These are phyloP conservation scores for Wickerhamiella nectarea DNA, from an alignment of 805 yeast species.

Conservation along the genomic window DNA sequence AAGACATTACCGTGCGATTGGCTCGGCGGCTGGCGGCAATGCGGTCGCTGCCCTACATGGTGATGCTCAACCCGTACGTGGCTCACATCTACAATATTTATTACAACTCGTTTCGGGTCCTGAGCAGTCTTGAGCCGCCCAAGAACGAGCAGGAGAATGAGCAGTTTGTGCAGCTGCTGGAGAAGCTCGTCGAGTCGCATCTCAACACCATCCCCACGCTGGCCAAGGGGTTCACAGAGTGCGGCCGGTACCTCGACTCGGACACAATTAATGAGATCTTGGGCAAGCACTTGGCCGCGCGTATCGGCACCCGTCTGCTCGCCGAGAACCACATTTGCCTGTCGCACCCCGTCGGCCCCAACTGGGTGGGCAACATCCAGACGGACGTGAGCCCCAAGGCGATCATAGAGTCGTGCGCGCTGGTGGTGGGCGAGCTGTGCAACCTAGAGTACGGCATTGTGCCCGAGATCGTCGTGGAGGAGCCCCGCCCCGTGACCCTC, in stretches of 20 bases:
- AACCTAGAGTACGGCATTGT: conserved; percentile 69
- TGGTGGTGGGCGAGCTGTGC: conserved; percentile 71
- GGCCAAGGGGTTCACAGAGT: conserved; percentile 72
- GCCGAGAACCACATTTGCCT: conserved; percentile 74
- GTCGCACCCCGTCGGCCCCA: conserved; percentile 33
- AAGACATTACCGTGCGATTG: conserved; percentile 27
- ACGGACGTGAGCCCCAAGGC: conserved; percentile 49
- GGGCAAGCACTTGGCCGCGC: conserved; percentile 63
- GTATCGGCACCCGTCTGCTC: conserved; percentile 74
- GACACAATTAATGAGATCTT: conserved; percentile 47
- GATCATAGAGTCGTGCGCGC: conserved; percentile 49
- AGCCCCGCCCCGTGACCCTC: conserved; percentile 43
- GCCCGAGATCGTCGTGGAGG: conserved; percentile 46
- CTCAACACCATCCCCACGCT: conserved; percentile 71
- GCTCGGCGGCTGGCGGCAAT: conserved; percentile 61
- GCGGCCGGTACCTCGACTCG: conserved; percentile 32
- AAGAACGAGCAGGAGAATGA: conserved; percentile 40
- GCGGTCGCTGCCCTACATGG: conserved; percentile 67
- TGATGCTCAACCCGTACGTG: conserved; percentile 74
- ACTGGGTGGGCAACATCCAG: conserved; percentile 53
- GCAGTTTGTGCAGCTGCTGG: conserved; percentile 39
- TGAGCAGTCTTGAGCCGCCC: conserved; percentile 33
- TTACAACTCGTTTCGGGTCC: conserved; percentile 47
- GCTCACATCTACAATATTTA: conserved; percentile 65
- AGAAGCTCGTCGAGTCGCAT: conserved; percentile 56